Conservation (phyloP, 768 basidiomycete species). For the Pisolithus microcarpus region DNA sequence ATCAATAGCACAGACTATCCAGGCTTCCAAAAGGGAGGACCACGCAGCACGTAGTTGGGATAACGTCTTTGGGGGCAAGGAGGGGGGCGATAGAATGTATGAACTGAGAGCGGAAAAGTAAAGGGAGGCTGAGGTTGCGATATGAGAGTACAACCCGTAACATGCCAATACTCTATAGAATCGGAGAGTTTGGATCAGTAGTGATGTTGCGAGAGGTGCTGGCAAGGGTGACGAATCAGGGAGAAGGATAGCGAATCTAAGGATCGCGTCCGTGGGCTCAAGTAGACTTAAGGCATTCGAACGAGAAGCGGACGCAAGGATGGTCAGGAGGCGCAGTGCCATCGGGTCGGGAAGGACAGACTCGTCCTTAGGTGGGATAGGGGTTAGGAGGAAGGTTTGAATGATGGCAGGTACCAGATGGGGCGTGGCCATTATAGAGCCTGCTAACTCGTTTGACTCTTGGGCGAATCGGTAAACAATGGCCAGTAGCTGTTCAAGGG, state of each 20-base stretch:
- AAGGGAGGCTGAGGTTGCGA: slow-evolving; percentile 29
- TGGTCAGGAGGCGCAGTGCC: slow-evolving; percentile 51
- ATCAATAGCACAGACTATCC: slow-evolving; percentile 82
- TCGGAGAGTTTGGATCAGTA: slow-evolving; percentile 51
- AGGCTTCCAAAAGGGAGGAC: slow-evolving; percentile 54
- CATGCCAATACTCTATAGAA: slow-evolving; percentile 60
- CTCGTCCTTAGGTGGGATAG: slow-evolving; percentile 35
- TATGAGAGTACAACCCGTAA: slow-evolving; percentile 73
- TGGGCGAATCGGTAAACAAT: slow-evolving; percentile 56
- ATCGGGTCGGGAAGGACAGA: slow-evolving; percentile 31
- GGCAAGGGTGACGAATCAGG: slow-evolving; percentile 40
- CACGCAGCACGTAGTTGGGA: slow-evolving; percentile 41
- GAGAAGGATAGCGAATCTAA: slow-evolving; percentile 62
- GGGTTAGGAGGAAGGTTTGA: slow-evolving; percentile 49
- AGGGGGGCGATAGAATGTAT: slow-evolving; percentile 35
- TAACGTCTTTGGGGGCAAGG: background rate
- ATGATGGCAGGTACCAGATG: slow-evolving; percentile 47
- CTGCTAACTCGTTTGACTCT: slow-evolving; percentile 48
- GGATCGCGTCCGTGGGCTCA: slow-evolving; percentile 53
- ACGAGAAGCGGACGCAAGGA: slow-evolving; percentile 61
- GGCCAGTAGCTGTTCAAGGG: slow-evolving; percentile 48
- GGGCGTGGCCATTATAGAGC: slow-evolving; percentile 43
- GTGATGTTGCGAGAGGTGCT: slow-evolving; percentile 29
- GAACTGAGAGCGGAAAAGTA: slow-evolving; percentile 44
- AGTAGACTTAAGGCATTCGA: slow-evolving; percentile 51